Base-by-base conservation (phyloP, 2,329 filamentous ascomycete species). In the Neopestalotiopsis sp. region DNA sequence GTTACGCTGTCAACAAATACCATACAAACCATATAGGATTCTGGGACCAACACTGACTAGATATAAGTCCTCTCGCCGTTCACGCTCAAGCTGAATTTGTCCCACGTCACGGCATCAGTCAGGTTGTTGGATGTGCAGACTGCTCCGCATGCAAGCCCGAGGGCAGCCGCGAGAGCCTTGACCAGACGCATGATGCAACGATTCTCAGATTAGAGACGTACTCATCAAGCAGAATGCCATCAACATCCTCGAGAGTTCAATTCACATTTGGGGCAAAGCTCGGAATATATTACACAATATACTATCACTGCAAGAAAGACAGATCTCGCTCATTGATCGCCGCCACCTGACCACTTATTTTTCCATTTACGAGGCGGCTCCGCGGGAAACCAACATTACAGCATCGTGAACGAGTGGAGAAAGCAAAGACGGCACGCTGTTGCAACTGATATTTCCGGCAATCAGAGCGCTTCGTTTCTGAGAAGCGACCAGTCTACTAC, bases 21-120 rank as follows among this genome's bases (percentile, higher is more conserved):
- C n/a, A 5, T 14, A 5, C 42, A 45, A 28, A 61, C 20, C 24
- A n/a, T n/a, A 42, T 42, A 0, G 2, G 14, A 5, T 14, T 14
- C 20, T 45, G 1, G 17, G 6, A 30, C 5, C 20, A 24, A 34
- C 20, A 70, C 74, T 67, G 70, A 80, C 76, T 84, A 85, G 34
- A 87, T 79, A 61, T 85, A 84, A 3, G 86, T 74, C 32, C 85
- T 79, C 68, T 83, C 80, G 49, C 84, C 84, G 68, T 87, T 85
- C 71, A 88, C 77, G 3, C 80, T 79, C 32, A 88, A 78, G 67
- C 84, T 87, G 71, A 86, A 86, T 58, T 81, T 77, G 71, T 88
- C 86, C 86, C 86, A 88, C 3, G 81, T 79, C 4, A 88, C 86
- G 1, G 80, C 74, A 20, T 82, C 79, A 12, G 79, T 81, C 67